These are phyloP conservation scores for Yarrowia porcina DNA, from an alignment of 805 yeast species.

Conservation along the genomic window DNA sequence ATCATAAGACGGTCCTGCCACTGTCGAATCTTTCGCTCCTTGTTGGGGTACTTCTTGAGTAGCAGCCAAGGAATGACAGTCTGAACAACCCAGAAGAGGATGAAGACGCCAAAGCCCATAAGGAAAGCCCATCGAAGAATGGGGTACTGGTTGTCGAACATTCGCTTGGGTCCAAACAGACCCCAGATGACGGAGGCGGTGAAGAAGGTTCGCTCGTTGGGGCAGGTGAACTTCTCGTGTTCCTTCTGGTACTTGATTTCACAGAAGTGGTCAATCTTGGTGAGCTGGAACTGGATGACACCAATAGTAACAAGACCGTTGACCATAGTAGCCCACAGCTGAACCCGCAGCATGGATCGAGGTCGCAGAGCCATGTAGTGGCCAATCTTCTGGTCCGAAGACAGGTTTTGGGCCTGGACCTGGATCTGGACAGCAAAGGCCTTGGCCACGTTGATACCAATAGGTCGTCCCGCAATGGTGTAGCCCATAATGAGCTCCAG, in stretches of 20 bases:
- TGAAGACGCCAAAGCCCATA: conserved; percentile 42
- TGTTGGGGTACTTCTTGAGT: conserved; percentile 28
- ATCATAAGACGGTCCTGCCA: conserved; percentile 11
- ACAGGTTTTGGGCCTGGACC: conserved; percentile 60
- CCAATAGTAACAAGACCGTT: conserved; percentile 37
- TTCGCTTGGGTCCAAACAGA: conserved; percentile 55
- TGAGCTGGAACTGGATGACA: conserved; percentile 38
- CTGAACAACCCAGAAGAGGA: conserved; percentile 25
- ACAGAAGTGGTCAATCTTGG: conserved; percentile 36
- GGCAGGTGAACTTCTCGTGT: conserved; percentile 45
- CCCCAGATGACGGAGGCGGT: conserved; percentile 57
- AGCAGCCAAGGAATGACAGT: conserved; percentile 28
- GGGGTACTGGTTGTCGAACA: conserved; percentile 54
- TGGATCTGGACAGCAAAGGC: conserved; percentile 46
- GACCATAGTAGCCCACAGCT: conserved; percentile 45
- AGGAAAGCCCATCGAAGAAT: conserved; percentile 62
- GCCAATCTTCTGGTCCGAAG: conserved; percentile 53
- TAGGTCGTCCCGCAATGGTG: conserved; percentile 59
- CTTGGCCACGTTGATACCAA: conserved; percentile 52
- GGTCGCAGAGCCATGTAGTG: conserved; percentile 46
- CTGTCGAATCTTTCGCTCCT: conserved; percentile 33
- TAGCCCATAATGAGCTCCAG: conserved; percentile 65
- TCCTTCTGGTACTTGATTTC: conserved; percentile 34
- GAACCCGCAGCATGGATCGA: conserved; percentile 43
- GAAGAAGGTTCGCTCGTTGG: conserved; percentile 44